phyloP scores from a whole-genome alignment of 2,329 filamentous ascomycete species.

The Anthostomella pinea region DNA sequence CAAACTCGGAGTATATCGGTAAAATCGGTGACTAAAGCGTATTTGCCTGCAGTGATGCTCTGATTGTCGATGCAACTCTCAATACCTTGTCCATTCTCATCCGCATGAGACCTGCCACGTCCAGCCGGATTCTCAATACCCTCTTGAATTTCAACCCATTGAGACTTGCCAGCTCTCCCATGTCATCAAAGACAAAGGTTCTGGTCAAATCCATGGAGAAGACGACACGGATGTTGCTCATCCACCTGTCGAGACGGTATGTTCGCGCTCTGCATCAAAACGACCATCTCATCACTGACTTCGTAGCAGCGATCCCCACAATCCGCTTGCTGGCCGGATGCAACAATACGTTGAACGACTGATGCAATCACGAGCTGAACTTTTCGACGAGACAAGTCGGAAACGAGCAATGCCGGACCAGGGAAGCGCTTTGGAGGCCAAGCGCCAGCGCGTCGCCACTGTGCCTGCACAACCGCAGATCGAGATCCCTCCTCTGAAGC shows the following conservation, averaged over 20 bases:
- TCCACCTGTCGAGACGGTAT: slow-evolving; percentile 78
- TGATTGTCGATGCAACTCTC: slow-evolving; percentile 85
- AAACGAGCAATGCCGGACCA: slow-evolving; percentile 76
- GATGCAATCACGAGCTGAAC: slow-evolving; percentile 72
- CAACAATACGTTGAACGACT: slow-evolving; percentile 84
- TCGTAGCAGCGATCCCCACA: slow-evolving; percentile 67
- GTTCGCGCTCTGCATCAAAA: slow-evolving; percentile 18
- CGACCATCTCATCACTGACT: slow-evolving; percentile 22
- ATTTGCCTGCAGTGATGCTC: slow-evolving; percentile 63
- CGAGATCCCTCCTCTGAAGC: slow-evolving; percentile 67
- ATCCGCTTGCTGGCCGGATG: slow-evolving; percentile 72
- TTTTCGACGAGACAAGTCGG: slow-evolving; percentile 73
- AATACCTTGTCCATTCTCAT: slow-evolving; percentile 84
- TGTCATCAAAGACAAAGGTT: slow-evolving; percentile 77
- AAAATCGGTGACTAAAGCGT: neutral
- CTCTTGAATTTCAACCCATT: slow-evolving; percentile 91
- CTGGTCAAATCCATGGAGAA: slow-evolving; percentile 93
- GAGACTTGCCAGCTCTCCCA: slow-evolving; percentile 70
- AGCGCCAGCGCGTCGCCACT: slow-evolving; percentile 70
- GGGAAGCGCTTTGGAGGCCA: slow-evolving; percentile 73
- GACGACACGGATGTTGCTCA: slow-evolving; percentile 78
- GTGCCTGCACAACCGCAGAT: slow-evolving; percentile 41
- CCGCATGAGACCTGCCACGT: slow-evolving; percentile 74
- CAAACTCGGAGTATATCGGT: too few relatives aligned
- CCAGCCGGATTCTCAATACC: slow-evolving; percentile 80